phyloP scores from a whole-genome alignment of 805 yeast genomes.

The Wickerhamiella sorbophila region DNA sequence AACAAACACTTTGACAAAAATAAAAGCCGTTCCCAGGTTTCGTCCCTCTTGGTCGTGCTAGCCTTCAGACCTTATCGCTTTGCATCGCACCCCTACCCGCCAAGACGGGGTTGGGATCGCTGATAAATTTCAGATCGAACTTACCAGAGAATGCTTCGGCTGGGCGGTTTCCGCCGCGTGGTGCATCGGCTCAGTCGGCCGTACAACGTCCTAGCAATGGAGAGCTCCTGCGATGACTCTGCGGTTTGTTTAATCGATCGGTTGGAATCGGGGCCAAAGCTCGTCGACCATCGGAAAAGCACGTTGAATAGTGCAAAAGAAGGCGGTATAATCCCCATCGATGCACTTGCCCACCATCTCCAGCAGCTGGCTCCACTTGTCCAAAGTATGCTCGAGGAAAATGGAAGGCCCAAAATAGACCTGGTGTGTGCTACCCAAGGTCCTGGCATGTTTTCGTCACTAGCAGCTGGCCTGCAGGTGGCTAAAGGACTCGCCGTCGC shows the following conservation, averaged over 20 bases:
- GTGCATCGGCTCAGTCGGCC: too few relatives aligned
- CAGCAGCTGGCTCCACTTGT: conserved; percentile 39
- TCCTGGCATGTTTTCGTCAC: conserved; percentile 90
- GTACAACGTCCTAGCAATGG: conserved; percentile 70
- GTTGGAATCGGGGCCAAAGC: conserved; percentile 26
- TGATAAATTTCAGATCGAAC: too few relatives aligned
- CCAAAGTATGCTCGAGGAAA: conserved; percentile 27
- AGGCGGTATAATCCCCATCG: conserved; percentile 84
- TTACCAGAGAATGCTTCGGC: too few relatives aligned
- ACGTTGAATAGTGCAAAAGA: conserved; percentile 50
- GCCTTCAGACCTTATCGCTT: too few relatives aligned
- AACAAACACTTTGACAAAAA: too few relatives aligned
- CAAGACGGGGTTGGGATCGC: too few relatives aligned
- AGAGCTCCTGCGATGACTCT: conserved; percentile 90
- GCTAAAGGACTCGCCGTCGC: conserved; percentile 79
- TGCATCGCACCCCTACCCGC: too few relatives aligned
- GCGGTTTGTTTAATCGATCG: conserved; percentile 70
- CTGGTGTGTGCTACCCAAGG: conserved; percentile 84
- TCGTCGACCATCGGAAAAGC: conserved; percentile 44
- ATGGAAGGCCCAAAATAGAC: conserved; percentile 31
- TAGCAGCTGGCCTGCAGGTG: conserved; percentile 66
- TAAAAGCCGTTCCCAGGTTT: too few relatives aligned
- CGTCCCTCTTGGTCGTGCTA: too few relatives aligned
- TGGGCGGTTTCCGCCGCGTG: too few relatives aligned
- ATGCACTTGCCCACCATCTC: conserved; percentile 73